Base-by-base conservation (phyloP, 129 eudicot species). In the Scalesia atractyloides region DNA sequence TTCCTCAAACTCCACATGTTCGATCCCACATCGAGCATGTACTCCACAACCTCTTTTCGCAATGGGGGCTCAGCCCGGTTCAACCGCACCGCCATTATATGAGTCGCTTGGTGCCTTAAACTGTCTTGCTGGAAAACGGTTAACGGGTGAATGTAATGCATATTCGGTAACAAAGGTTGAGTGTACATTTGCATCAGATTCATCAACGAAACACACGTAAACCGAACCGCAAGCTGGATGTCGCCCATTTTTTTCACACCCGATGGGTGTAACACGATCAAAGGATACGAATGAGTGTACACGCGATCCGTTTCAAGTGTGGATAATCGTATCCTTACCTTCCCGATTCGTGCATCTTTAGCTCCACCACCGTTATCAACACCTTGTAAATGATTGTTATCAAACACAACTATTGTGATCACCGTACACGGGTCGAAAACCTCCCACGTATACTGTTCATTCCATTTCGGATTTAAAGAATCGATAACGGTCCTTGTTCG, bases 1-100 rank as follows among this genome's bases (percentile, higher is more conserved):
- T 79, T 79, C 7, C 78, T 17, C 5, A 72, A 15, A n/a, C 82
- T 79, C 82, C 82, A 79, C 78, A 72, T 79, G 43, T 8, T 66
- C 46, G 82, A 79, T 41, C 82, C 78, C 53, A 79, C 82, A 57
- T 72, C 82, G 33, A 79, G 82, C 82, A 79, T 79, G 51, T 79
- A 79, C 78, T 79, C 82, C 2, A 79, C 82, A 62, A 79, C 82
- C 15, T 79, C 82, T 34, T 46, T 79, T 36, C 82, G 50, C 74
- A 79, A 65, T 4, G 82, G 74, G 2, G 78, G 82, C 60, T 79
- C 82, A 9, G 78, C 82, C 53, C 82, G 63, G 66, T 66, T 72
- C 36, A 79, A 66, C 74, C 82, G 51, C 52, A 72, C 36, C 1
- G 78, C 63, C 24, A 79, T 41, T 9, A 79, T 54, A 20, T 72